These are phyloP conservation scores for Ceratobasidium theobromae DNA, from an alignment of 1,284 basidiomycete species.

Conservation along the genomic window DNA sequence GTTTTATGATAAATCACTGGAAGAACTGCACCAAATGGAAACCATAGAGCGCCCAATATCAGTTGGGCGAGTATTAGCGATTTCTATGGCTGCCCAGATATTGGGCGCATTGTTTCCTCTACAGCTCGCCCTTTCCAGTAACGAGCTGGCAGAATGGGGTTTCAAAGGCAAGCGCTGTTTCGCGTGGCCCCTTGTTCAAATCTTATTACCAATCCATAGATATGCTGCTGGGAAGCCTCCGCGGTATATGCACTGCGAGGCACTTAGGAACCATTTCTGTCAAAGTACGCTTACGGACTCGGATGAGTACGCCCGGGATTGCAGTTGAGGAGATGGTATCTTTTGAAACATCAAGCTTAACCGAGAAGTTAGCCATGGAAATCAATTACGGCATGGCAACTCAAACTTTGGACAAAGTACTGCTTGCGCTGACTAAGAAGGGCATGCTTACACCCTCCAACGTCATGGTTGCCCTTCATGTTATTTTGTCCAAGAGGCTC, in stretches of 20 bases:
- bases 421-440: not conserved
- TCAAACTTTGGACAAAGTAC: not conserved
- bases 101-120: not conserved
- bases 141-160: conserved; percentile 6
- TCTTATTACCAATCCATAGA: not conserved
- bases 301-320: not conserved
- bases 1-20: not conserved
- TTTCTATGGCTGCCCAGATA: not conserved
- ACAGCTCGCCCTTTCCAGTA: not conserved
- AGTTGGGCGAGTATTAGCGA: not conserved
- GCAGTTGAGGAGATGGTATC: too few relatives aligned
- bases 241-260: not conserved
- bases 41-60: not conserved
- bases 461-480: not conserved
- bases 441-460: not conserved
- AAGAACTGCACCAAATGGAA: conserved; percentile 1
- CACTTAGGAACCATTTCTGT: too few relatives aligned
- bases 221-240: not conserved
- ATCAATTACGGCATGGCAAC: not conserved
- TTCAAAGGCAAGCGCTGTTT: not conserved
- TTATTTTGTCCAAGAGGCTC: not conserved
- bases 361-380: not conserved
- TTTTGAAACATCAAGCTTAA: not conserved
- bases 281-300: not conserved
- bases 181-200: not conserved